phyloP scores from a whole-genome alignment of 2,329 filamentous ascomycete species.

The Phymatotrichopsis omnivora region DNA sequence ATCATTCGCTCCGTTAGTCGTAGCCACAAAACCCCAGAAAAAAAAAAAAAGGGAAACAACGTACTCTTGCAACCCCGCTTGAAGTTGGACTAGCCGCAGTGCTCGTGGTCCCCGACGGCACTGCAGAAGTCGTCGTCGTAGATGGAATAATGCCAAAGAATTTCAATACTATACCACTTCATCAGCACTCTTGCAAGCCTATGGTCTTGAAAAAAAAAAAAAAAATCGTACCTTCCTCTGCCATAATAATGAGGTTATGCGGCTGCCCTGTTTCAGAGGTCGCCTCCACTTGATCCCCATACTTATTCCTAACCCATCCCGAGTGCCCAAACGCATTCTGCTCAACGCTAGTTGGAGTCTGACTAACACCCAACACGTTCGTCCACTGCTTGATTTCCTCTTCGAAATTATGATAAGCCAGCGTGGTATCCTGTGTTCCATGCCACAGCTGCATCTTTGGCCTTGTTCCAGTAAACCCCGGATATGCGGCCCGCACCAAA shows the following conservation, averaged over 20 bases:
- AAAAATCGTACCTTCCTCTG: slow-evolving; percentile 8
- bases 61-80: slow-evolving; percentile 12
- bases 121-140: neutral
- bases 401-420: slow-evolving; percentile 46
- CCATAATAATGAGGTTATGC: slow-evolving; percentile 9
- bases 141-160: slow-evolving; percentile 9
- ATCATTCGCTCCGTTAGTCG: slow-evolving; percentile 6
- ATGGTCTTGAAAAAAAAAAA: neutral
- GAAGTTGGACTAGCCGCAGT: slow-evolving; percentile 5
- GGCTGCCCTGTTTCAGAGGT: slow-evolving; percentile 15
- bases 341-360: slow-evolving; percentile 25
- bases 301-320: slow-evolving; percentile 27
- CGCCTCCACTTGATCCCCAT: slow-evolving; percentile 26
- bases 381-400: slow-evolving; percentile 51
- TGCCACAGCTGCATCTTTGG: slow-evolving; percentile 51
- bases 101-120: neutral
- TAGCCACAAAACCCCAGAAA: neutral
- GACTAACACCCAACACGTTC: slow-evolving; percentile 40
- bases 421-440: slow-evolving; percentile 43
- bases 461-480: slow-evolving; percentile 42
- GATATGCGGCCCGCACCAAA: slow-evolving; percentile 42
- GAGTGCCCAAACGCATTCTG: slow-evolving; percentile 15
- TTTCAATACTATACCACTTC: neutral
- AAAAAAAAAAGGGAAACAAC: neutral
- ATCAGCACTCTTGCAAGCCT: slow-evolving; percentile 11